A percentile compares a stretch with the other conserved stretches of the same genome.
These are phyloP conservation scores for Tripterygium wilfordii DNA, from an alignment of 177 flowering plant genomes.

Conservation along the genomic window DNA sequence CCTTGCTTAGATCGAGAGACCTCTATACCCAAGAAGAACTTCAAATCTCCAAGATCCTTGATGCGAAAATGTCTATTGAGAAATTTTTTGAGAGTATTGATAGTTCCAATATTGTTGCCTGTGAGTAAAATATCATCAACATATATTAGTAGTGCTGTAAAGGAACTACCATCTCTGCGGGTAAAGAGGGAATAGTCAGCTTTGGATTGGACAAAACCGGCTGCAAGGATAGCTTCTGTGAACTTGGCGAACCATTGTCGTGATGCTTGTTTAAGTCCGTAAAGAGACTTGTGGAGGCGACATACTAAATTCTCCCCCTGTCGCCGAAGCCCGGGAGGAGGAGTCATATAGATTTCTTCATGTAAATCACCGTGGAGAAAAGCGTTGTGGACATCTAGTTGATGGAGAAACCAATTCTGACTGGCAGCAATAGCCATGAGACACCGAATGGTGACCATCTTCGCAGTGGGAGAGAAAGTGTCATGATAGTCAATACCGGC, in stretches of 20 bases:
- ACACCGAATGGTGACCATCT: no score
- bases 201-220: not conserved
- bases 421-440: no score
- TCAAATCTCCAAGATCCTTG: constrained; percentile 8
- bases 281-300: constrained; percentile 10
- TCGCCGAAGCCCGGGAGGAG: not conserved
- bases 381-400: no score
- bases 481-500: no score
- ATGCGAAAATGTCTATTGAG: not conserved
- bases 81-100: not conserved
- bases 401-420: no score
- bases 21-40: constrained; percentile 13
- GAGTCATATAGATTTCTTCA: no score
- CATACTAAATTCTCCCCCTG: constrained; percentile 4
- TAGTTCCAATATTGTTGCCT: not conserved
- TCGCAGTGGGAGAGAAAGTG: no score
- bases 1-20: not conserved
- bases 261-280: constrained; percentile 18
- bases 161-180: not conserved
- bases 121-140: constrained; percentile 19
- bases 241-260: constrained; percentile 14
- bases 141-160: constrained; percentile 4
- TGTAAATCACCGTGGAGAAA: no score
- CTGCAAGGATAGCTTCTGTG: not conserved
- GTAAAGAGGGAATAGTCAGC: constrained; percentile 12